These are phyloP conservation scores for Apiospora arundinis DNA, from an alignment of 2,329 filamentous ascomycete genomes.

Conservation along the genomic window DNA sequence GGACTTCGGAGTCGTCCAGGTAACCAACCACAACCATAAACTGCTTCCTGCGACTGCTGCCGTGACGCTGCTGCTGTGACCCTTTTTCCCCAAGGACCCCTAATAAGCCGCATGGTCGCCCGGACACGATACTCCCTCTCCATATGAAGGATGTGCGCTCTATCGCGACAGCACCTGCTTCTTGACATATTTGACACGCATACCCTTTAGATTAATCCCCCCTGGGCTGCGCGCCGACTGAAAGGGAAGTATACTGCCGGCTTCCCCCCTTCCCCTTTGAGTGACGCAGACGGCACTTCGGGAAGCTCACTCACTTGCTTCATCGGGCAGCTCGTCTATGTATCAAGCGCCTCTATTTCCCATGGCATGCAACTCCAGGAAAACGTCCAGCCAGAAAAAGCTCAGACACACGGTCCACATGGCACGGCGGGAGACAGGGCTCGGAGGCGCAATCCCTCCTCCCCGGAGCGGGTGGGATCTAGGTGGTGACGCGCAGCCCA, in stretches of 20 bases:
- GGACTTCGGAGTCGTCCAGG: constrained; percentile 9
- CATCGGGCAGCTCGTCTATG: not conserved
- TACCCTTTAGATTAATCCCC: not conserved
- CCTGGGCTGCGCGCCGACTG: not conserved
- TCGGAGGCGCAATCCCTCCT: constrained; percentile 6
- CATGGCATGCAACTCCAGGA: constrained; percentile 11
- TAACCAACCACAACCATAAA: not conserved
- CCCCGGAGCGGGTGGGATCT: constrained; percentile 17
- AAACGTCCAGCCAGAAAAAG: constrained; percentile 3
- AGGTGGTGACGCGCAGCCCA: constrained; percentile 8
- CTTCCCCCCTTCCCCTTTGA: not conserved
- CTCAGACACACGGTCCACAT: constrained; percentile 15
- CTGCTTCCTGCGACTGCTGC: not conserved
- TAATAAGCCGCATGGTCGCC: not conserved
- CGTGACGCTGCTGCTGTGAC: not conserved
- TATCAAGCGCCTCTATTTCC: constrained; percentile 2
- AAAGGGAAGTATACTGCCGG: not conserved
- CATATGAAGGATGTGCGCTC: not conserved
- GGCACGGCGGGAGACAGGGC: constrained; percentile 18
- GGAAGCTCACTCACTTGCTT: not conserved
- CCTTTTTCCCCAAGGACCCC: not conserved
- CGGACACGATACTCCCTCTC: constrained; percentile 6
- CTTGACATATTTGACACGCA: not conserved
- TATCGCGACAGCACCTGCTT: not conserved
- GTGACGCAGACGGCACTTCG: constrained; percentile 15